Conservation (phyloP, 169 alveolate genomes). For the Plasmodium adleri region DNA sequence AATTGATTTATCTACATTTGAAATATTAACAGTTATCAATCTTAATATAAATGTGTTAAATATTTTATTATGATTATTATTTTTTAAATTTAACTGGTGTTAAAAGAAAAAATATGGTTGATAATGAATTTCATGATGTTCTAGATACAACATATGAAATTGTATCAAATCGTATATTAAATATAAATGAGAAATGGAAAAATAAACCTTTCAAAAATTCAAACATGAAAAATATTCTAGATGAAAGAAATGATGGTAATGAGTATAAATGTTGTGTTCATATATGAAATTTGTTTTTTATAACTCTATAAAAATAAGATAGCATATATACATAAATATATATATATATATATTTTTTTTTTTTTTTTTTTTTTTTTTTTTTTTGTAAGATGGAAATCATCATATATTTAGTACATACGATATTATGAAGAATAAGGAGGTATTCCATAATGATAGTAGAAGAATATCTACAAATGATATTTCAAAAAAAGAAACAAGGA, state of each 20-base stretch:
- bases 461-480: slow-evolving; percentile 1
- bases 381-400: background rate
- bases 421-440: background rate
- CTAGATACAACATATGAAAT: slow-evolving; percentile 26
- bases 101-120: slow-evolving; percentile 58
- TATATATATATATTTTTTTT: background rate
- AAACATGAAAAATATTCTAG: background rate
- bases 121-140: slow-evolving; percentile 56
- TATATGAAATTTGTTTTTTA: background rate
- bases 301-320: background rate
- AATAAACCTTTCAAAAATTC: slow-evolving; percentile 11
- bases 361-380: background rate
- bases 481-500: slow-evolving; percentile 11
- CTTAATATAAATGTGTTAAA: too few species aligned
- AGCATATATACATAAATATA: background rate
- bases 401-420: background rate
- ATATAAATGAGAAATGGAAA: slow-evolving; percentile 11
- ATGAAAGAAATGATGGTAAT: slow-evolving; percentile 21
- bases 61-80: background rate
- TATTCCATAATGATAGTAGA: background rate
- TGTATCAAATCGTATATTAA: background rate
- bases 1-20: too few species aligned
- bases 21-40: too few species aligned
- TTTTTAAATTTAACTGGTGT: slow-evolving; percentile 28
- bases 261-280: background rate